Conservation (phyloP, 1,284 basidiomycete genomes). For the Trichosporon sp. region DNA sequence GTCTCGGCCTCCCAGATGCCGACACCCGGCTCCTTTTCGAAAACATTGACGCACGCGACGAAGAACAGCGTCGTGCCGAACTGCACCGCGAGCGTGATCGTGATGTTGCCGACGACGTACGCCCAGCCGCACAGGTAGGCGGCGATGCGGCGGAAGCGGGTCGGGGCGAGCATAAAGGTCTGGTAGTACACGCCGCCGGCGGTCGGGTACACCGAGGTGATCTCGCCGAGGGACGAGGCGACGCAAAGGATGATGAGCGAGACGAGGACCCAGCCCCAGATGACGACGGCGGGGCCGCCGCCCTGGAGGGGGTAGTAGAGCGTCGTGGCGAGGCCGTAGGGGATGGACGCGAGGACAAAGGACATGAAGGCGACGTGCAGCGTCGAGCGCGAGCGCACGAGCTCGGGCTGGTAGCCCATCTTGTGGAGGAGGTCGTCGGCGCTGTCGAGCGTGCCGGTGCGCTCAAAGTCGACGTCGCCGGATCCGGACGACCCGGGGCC, state of each 20-base stretch:
- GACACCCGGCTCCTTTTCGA: constrained; percentile 17
- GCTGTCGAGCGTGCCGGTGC: constrained; percentile 8
- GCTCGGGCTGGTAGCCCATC: constrained; percentile 23
- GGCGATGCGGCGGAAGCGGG: constrained; percentile 39
- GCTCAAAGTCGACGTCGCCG: neutral
- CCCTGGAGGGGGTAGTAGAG: constrained; percentile 37
- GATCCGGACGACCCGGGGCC: neutral
- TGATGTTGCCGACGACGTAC: constrained; percentile 51
- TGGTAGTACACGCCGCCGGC: constrained; percentile 52
- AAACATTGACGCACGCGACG: constrained; percentile 27
- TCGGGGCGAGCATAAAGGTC: constrained; percentile 47
- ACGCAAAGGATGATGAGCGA: constrained; percentile 49
- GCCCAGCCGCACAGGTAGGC: constrained; percentile 52
- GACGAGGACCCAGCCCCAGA: constrained; percentile 50
- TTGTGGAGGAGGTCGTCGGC: constrained; percentile 23
- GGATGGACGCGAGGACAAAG: constrained; percentile 35
- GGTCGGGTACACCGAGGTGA: constrained; percentile 49
- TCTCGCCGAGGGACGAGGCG: constrained; percentile 50
- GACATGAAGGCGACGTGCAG: constrained; percentile 30
- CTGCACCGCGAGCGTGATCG: constrained; percentile 50
- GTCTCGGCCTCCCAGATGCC: constrained; percentile 14
- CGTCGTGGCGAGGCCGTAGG: constrained; percentile 36
- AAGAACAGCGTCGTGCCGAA: constrained; percentile 42
- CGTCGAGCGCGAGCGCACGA: constrained; percentile 17
- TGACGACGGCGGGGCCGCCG: constrained; percentile 35